phyloP scores from a whole-genome alignment of 192 early-diverging fungal genomes.

The Obelidium mucronatum region DNA sequence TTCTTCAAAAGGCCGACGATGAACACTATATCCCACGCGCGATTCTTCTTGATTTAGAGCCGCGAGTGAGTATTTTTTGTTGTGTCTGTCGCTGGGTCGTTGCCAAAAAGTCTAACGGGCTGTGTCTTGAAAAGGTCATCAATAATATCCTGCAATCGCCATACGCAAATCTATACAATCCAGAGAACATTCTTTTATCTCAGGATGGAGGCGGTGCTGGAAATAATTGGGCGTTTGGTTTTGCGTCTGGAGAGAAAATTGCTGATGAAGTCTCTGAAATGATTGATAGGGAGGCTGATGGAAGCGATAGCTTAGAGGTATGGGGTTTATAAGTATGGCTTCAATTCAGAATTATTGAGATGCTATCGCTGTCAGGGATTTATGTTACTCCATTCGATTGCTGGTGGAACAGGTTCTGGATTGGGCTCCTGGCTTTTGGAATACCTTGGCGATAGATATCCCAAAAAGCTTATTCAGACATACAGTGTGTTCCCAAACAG shows the following conservation, averaged over 20 bases:
- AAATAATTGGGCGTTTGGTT: conserved; percentile 96
- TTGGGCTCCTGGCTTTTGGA: conserved; percentile 93
- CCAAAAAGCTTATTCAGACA: conserved; percentile 97
- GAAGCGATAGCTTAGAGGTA: conserved; percentile 91
- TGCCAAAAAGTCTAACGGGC: not conserved
- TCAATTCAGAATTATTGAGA: not conserved
- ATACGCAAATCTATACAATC: conserved; percentile 95
- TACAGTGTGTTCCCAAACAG: conserved; percentile 98
- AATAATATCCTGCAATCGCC: conserved; percentile 86
- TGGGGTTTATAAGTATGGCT: not conserved
- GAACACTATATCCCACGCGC: conserved; percentile 98
- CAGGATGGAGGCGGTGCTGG: conserved; percentile 96
- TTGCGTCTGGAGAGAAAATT: conserved; percentile 84
- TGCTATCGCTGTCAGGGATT: conserved; percentile 70
- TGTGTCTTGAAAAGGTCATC: conserved; percentile 69
- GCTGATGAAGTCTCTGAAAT: conserved; percentile 95
- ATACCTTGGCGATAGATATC: conserved; percentile 91
- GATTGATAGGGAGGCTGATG: conserved; percentile 96
- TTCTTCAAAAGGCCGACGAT: conserved; percentile 97
- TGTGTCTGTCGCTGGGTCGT: too few species aligned
- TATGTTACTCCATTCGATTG: conserved; percentile 96
- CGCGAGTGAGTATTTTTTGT: conserved; percentile 72
- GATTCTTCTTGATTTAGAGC: conserved; percentile 91
- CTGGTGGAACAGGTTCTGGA: conserved; percentile 98
- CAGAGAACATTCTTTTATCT: conserved; percentile 93